Base-by-base conservation (phyloP, 2,329 filamentous ascomycete species). In the Venturia effusa region DNA sequence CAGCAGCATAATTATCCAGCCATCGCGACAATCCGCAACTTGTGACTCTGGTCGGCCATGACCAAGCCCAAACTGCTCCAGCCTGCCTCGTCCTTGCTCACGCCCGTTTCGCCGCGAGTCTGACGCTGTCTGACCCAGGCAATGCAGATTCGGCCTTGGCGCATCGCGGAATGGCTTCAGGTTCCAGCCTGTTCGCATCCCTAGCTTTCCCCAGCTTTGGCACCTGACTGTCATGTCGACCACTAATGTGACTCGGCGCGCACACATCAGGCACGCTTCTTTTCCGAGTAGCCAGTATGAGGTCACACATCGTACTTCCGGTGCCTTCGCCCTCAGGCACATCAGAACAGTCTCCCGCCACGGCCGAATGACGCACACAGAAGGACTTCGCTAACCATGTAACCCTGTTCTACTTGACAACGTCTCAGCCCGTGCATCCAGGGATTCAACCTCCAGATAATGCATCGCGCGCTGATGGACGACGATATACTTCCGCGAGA, bases 141-240 rank as follows among this genome's bases (percentile, higher is more conserved):
- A 24, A 1, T 54, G 48, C 48, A 54, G 24, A 54, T 54, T 54
- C 24, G 48, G 48, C 48, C 48, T 54, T 54, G 27, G 22, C 15
- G 48, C 24, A 30, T 48, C 43, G 24, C 43, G 10, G 43, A n/a
- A n/a, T n/a, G n/a, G n/a, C n/a, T n/a, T n/a, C n/a, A n/a, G n/a
- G n/a, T n/a, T n/a, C n/a, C n/a, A n/a, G n/a, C 24, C 24, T 55
- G 48, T 57, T 57, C 51, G 51, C 51, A 57, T 57, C 27, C 51
- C 51, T 34, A 57, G 51, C 51, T 57, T 24, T 30, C 48, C 27
- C 24, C 48, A 54, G 48, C 3, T 17, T 54, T 24, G 17, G 30
- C 48, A 54, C 48, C 48, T 57, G 51, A 57, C 30, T 19, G 15
- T 34, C 27, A 7, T 57, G 15, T 57, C 27, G 27, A 34, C 51